Conservation (phyloP, 208 protist species). For the Leishmania aethiopica region DNA sequence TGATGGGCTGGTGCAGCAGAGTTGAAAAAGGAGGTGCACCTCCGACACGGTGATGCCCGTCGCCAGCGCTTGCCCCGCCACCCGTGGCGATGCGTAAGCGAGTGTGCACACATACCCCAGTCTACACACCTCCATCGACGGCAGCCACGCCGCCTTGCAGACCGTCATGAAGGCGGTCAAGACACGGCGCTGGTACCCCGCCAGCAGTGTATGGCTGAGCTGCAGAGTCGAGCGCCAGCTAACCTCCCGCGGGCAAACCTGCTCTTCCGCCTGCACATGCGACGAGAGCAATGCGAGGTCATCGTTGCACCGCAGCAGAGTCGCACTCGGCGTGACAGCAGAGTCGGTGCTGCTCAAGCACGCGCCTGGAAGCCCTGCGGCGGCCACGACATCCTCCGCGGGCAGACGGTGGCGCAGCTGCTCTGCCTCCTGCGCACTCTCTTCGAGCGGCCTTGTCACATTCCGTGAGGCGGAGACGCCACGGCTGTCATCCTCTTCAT, state of each 20-base stretch:
- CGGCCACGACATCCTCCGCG: neutral
- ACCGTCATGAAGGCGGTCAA: slow-evolving; percentile 21
- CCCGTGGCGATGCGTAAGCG: neutral
- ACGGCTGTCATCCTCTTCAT: slow-evolving; percentile 2
- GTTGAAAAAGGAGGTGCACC: slow-evolving; percentile 15
- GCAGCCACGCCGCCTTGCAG: slow-evolving; percentile 22
- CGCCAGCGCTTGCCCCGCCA: neutral
- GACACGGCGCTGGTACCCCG: slow-evolving; percentile 14
- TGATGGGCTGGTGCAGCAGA: slow-evolving; percentile 11
- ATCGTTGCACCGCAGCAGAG: neutral
- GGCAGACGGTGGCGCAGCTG: neutral
- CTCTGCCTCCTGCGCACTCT: neutral
- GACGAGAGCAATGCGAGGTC: neutral
- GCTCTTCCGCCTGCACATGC: neutral
- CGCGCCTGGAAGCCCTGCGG: neutral
- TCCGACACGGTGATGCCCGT: slow-evolving; percentile 4
- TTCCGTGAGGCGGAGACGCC: neutral
- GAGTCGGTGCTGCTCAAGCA: neutral
- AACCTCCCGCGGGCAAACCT: neutral
- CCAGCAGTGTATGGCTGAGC: slow-evolving; percentile 7
- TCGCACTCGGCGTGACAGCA: neutral
- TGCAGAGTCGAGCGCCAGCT: neutral
- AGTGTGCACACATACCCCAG: neutral
- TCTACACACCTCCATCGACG: neutral
- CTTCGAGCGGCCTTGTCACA: neutral